Conservation (phyloP, 2,329 filamentous ascomycete species). For the Coleophoma cylindrospora region DNA sequence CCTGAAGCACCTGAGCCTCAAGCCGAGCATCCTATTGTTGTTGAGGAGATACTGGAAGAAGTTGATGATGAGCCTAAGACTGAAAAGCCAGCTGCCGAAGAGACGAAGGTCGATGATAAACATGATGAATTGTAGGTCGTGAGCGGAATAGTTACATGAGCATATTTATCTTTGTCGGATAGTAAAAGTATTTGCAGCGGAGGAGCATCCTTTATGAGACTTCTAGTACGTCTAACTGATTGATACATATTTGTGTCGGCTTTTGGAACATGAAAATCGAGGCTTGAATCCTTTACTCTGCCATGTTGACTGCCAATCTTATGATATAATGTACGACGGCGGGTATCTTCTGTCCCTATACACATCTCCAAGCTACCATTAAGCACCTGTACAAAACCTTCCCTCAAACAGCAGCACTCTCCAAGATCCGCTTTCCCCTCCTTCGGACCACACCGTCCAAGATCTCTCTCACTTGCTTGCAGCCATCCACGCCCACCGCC, state of each 20-base stretch:
- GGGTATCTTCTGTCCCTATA: constrained; percentile 13
- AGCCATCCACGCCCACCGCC: constrained; percentile 86
- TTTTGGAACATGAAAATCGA: too few species aligned
- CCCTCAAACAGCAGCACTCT: constrained; percentile 45
- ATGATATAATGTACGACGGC: background rate
- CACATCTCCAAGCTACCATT: background rate
- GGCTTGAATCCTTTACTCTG: too few species aligned
- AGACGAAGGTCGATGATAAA: constrained; percentile 6
- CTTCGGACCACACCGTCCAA: constrained; percentile 75
- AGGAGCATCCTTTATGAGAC: too few species aligned
- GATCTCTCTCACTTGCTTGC: constrained; percentile 76
- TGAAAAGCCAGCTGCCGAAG: constrained; percentile 5
- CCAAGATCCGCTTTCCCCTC: constrained; percentile 60
- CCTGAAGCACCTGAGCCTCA: constrained; percentile 29
- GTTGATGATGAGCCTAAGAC: constrained; percentile 8
- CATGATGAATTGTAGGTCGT: constrained; percentile 3
- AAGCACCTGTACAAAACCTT: constrained; percentile 28
- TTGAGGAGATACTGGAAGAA: constrained; percentile 23
- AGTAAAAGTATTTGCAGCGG: background rate
- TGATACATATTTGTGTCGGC: too few species aligned
- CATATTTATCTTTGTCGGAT: background rate
- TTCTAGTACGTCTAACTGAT: too few species aligned
- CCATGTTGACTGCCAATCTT: too few species aligned
- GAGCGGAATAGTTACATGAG: background rate
- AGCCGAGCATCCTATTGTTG: constrained; percentile 9